These are phyloP conservation scores for Berkeleyomyces basicola DNA, from an alignment of 2,329 filamentous ascomycete species.

Conservation along the genomic window DNA sequence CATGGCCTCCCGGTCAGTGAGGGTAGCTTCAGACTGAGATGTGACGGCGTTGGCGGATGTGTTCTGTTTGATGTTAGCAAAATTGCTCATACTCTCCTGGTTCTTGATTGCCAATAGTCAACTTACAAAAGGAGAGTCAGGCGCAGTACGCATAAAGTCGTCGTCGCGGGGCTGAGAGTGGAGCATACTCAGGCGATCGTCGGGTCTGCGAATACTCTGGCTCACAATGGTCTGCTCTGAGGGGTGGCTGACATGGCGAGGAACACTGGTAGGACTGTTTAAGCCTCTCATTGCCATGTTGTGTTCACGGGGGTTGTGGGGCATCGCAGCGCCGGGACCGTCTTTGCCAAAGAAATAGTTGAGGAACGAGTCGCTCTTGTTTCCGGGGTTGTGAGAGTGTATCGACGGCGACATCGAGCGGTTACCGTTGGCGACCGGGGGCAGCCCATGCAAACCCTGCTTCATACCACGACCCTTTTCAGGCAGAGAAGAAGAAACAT, in stretches of 20 bases:
- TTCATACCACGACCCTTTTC: conserved; percentile 11
- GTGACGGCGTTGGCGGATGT: conserved; percentile 1
- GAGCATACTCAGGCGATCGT: conserved; percentile 39
- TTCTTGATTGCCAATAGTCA: background rate
- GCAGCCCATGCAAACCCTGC: conserved; percentile 1
- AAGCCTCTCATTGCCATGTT: conserved; percentile 12
- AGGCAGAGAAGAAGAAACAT: conserved; percentile 17
- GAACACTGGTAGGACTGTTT: conserved; percentile 6
- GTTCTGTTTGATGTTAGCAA: conserved; percentile 8
- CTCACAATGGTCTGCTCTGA: conserved; percentile 60
- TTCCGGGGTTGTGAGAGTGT: conserved; percentile 44
- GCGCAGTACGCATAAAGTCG: conserved; percentile 25
- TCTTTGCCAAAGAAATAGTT: conserved; percentile 99
- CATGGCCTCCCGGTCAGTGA: conserved; percentile 90
- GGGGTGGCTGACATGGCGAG: conserved; percentile 59
- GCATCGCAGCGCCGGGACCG: conserved; percentile 29
- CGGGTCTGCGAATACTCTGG: conserved; percentile 62
- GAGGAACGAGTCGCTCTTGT: conserved; percentile 71
- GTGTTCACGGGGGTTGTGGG: conserved; percentile 16
- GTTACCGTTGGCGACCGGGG: conserved; percentile 21
- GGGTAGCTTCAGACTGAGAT: conserved; percentile 46
- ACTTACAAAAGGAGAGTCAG: conserved; percentile 42
- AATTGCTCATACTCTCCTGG: conserved; percentile 16
- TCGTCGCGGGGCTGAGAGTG: conserved; percentile 27
- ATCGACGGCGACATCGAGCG: conserved; percentile 75